Percentiles rank a stretch among this genome's conserved stretches.
phyloP scores from a whole-genome alignment of 345 rosid species.

The Pugionium dolabratum region DNA sequence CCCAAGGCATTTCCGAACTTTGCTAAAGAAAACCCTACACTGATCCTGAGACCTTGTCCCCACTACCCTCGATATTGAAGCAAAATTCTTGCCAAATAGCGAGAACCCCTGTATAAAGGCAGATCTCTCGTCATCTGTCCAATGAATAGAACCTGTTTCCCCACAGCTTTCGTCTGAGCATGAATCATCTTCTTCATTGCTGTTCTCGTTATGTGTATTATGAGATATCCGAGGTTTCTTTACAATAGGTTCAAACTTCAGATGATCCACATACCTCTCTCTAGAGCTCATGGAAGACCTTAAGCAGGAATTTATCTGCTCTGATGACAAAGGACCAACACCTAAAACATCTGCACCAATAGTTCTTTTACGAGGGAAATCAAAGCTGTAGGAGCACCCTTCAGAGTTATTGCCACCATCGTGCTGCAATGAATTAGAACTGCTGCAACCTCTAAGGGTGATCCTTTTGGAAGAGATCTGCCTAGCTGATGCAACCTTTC shows the following conservation, averaged over 20 bases:
- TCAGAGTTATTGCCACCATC: slow-evolving; percentile 46
- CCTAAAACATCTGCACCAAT: slow-evolving; percentile 85
- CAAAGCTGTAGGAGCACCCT: slow-evolving; percentile 52
- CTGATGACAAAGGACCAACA: slow-evolving; percentile 80
- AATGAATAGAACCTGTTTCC: slow-evolving; percentile 77
- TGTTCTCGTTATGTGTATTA: slow-evolving; percentile 49
- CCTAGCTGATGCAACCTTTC: slow-evolving; percentile 43
- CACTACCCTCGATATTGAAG: slow-evolving; percentile 59
- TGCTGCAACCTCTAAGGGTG: slow-evolving; percentile 46
- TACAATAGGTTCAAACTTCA: slow-evolving; percentile 49
- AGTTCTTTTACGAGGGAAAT: slow-evolving; percentile 65
- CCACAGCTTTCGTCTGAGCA: slow-evolving; percentile 94
- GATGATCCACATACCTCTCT: slow-evolving; percentile 47
- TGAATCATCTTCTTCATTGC: slow-evolving; percentile 67
- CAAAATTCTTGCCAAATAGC: slow-evolving; percentile 82
- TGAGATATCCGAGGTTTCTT: slow-evolving; percentile 59
- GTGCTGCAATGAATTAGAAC: slow-evolving; percentile 48
- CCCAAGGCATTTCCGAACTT: slow-evolving; percentile 90
- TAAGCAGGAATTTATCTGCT: slow-evolving; percentile 83
- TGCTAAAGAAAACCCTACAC: slow-evolving; percentile 89
- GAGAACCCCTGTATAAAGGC: slow-evolving; percentile 72
- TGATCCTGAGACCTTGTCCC: slow-evolving; percentile 77
- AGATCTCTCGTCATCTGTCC: slow-evolving; percentile 91
- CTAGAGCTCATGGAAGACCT: slow-evolving; percentile 63
- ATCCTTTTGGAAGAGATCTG: slow-evolving; percentile 48